Base-by-base conservation (phyloP, 225 moss, liverwort and hornwort species). In the Pseudisothecium myosuroides region DNA sequence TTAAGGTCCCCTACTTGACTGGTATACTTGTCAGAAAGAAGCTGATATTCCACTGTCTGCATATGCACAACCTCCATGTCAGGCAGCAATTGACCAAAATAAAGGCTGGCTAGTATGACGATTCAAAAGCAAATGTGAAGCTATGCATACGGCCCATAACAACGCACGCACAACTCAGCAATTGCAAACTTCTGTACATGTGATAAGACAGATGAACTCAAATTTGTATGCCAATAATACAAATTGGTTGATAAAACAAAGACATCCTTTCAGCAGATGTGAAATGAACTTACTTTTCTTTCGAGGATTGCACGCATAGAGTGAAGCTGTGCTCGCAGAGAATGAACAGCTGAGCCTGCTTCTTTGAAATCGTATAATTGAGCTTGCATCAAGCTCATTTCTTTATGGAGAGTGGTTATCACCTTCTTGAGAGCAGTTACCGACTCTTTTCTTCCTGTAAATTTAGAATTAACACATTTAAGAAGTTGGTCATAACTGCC, bases 311-410 rank as follows among this genome's bases (percentile, higher is more conserved):
- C 90, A 92, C 84, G 92, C 90, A 98, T 88, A 34, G 96, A 94
- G 73, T 95, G 94, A 86, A 96, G 93, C 92, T 97, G 91, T 85
- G 98, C 97, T 87, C 95, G 93, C 86, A 97, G 91, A 62, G 97
- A 94, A 92, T 98, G 95, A 74, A 98, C 97, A 93, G 95, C 95
- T 79, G 91, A 90, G 76, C 96, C 92, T 76, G 97, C 97, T 88
- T 96, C 95, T 89, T 98, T 98, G 90, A 94, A 97, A 77, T 95
- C 95, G 82, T 95, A 95, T 71, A 98, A 88, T 82, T 98, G 95
- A 89, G 87, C 90, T 94, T 97, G 97, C 95, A 97, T 95, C 88
- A 96, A 93, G 59, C 96, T 95, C 96, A 98, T 97, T 83, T 98
- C 97, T 80, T 98, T 97, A 88, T 98, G 96, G 81, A 98, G 95